phyloP scores from a whole-genome alignment of 805 yeast species.

The Lipomyces chichibuensis region DNA sequence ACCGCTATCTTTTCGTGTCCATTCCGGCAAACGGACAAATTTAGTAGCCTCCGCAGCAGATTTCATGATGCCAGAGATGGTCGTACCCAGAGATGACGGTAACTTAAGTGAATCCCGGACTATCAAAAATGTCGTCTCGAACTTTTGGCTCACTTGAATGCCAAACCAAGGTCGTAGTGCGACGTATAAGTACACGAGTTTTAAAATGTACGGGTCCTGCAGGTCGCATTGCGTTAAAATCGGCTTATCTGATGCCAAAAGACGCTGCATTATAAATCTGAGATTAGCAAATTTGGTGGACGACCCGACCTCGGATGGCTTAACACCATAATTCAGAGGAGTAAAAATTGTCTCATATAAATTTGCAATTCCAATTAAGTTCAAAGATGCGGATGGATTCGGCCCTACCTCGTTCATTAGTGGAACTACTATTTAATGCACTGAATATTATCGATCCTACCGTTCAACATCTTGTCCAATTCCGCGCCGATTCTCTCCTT shows the following conservation, averaged over 20 bases:
- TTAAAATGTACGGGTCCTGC: conserved; percentile 33
- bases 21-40: neutral
- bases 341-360: conserved; percentile 28
- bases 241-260: conserved; percentile 5
- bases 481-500: conserved; percentile 90
- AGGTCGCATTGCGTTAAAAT: conserved; percentile 15
- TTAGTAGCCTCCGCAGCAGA: conserved; percentile 39
- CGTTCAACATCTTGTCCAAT: conserved; percentile 71
- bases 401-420: conserved; percentile 13
- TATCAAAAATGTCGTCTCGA: conserved; percentile 53
- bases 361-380: conserved; percentile 28
- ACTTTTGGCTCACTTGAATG: conserved; percentile 21
- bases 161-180: conserved; percentile 57
- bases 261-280: conserved; percentile 1
- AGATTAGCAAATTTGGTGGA: neutral
- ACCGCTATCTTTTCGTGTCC: conserved; percentile 23
- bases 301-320: conserved; percentile 15
- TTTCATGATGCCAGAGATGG: conserved; percentile 52
- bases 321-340: conserved; percentile 7
- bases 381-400: conserved; percentile 33
- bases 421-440: neutral
- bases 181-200: conserved; percentile 53
- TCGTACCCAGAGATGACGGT: conserved; percentile 48
- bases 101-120: conserved; percentile 72
- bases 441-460: conserved; percentile 39